These are phyloP conservation scores for Candida pseudoviswanathii DNA, from an alignment of 1,139 yeast species.

Conservation along the genomic window DNA sequence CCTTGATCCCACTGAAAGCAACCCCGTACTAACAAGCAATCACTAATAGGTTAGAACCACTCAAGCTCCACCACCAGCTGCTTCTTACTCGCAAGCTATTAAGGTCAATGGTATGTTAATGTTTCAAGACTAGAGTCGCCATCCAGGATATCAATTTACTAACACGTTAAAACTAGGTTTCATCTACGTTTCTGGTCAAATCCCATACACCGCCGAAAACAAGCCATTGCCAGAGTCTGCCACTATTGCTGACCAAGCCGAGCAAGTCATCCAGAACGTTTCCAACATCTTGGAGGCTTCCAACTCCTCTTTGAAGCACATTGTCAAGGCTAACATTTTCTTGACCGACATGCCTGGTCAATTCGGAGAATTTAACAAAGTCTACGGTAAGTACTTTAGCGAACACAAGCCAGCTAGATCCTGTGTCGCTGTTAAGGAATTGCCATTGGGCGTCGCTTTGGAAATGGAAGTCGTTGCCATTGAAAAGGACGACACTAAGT, in stretches of 20 bases:
- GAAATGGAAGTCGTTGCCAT: slow-evolving; percentile 81
- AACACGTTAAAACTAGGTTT: slow-evolving; percentile 46
- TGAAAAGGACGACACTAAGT: slow-evolving; percentile 49
- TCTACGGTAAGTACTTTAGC: slow-evolving; percentile 78
- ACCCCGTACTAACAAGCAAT: slow-evolving; percentile 27
- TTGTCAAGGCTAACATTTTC: slow-evolving; percentile 85
- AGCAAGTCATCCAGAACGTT: slow-evolving; percentile 80
- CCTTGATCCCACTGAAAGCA: no score
- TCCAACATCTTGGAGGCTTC: slow-evolving; percentile 77
- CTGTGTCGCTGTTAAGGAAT: slow-evolving; percentile 85
- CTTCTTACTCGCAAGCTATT: slow-evolving; percentile 91
- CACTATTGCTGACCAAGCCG: slow-evolving; percentile 75
- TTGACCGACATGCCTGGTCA: slow-evolving; percentile 79
- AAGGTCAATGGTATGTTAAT: slow-evolving; percentile 68
- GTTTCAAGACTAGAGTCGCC: no score
- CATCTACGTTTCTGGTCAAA: slow-evolving; percentile 92
- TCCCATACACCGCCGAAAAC: slow-evolving; percentile 85
- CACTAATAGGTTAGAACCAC: slow-evolving; percentile 56
- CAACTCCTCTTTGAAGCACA: slow-evolving; percentile 76
- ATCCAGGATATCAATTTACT: background rate
- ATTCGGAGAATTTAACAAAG: slow-evolving; percentile 80
- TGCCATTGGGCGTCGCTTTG: slow-evolving; percentile 81
- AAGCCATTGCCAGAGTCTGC: slow-evolving; percentile 73
- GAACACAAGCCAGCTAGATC: slow-evolving; percentile 94
- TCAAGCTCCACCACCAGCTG: slow-evolving; percentile 93